Evolutionary conservation across 2,329 filamentous ascomycete genomes (phyloP).

Genomic region (Aureobasidium mangrovei): DNA sequence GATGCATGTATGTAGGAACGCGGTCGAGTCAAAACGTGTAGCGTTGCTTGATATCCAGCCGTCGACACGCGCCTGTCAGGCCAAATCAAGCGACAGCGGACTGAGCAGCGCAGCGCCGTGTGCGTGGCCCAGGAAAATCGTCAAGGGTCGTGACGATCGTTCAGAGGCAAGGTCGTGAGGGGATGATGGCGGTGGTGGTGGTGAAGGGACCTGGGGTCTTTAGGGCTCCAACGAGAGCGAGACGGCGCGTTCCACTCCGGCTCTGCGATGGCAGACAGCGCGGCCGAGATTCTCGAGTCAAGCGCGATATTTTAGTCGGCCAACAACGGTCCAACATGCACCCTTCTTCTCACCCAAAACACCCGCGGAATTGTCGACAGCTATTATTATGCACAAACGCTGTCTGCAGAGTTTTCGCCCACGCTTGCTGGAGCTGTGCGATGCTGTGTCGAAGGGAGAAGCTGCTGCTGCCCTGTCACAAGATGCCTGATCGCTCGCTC

Average conservation of each 20-base stretch:
- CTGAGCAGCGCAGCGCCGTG: slow-evolving; percentile 2
- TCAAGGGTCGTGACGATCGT: not conserved
- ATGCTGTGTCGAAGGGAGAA: not conserved
- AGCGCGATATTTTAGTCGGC: not conserved
- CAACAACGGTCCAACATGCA: not conserved
- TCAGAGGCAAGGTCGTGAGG: not conserved
- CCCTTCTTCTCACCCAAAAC: not conserved
- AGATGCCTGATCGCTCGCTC: not conserved
- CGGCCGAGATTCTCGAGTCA: slow-evolving; percentile 2
- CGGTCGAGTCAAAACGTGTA: not conserved
- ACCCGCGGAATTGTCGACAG: not conserved
- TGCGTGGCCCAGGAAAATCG: not conserved
- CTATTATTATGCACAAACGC: not conserved
- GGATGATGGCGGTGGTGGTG: not conserved
- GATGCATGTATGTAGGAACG: slow-evolving; percentile 5
- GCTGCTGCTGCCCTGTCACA: not conserved
- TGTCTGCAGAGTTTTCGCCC: not conserved
- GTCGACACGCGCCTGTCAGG: not conserved
- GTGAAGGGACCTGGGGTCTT: slow-evolving; percentile 7
- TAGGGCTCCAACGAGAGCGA: slow-evolving; percentile 1
- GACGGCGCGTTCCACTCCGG: slow-evolving; percentile 7
- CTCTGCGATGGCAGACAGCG: not conserved
- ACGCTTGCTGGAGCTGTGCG: not conserved
- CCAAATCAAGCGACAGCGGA: slow-evolving; percentile 1
- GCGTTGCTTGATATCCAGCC: not conserved